Base-by-base conservation (phyloP, 1,139 yeast genomes). In the Nadsonia commutata region DNA sequence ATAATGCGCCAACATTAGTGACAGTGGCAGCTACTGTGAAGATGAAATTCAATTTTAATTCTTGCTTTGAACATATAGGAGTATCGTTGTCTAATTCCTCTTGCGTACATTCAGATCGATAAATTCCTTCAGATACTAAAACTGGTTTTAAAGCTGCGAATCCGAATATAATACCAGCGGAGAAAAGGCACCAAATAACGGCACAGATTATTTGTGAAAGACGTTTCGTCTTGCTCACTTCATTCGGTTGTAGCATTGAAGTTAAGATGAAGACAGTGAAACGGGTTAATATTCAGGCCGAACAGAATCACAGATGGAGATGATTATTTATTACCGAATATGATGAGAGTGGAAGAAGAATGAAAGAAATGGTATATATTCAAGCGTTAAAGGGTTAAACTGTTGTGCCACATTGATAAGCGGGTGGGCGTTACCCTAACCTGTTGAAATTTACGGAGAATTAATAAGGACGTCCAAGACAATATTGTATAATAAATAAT, bases 91-190 rank as follows among this genome's bases (percentile, higher is more conserved):
- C 51, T 38, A 53, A 50, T 21, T 55, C 59, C 8, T 46, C 47
- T 3, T 52, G 48, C 43, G 60, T 58, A 60, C 96, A 88, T 19
- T 65, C 59, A 11, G 75, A 72, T 23, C 68, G 60, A 56, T 88
- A 88, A n/a, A 86, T 77, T 1, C 86, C 85, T 57, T 86, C 88
- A 8, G 68, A 60, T 20, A 84, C 74, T 40, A 88, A 66, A 3
- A 86, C 74, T 3, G 94, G 94, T 56, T 88, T 88, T 44, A 88
- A 65, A 2, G 96, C 96, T 18, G 96, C 95, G 65, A 86, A 88
- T 1, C 96, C 67, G 67, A 88, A 88, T 9, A 86, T 80, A 1
- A 94, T 86, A 1, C 96, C 97, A 0, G 95, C 95, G 2, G 95
- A 88, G 36, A 85, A 66, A 20, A 86, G 65, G 63, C 96, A 86